Conservation (phyloP, 257 asterid genomes). For the Ophiorrhiza pumila region DNA sequence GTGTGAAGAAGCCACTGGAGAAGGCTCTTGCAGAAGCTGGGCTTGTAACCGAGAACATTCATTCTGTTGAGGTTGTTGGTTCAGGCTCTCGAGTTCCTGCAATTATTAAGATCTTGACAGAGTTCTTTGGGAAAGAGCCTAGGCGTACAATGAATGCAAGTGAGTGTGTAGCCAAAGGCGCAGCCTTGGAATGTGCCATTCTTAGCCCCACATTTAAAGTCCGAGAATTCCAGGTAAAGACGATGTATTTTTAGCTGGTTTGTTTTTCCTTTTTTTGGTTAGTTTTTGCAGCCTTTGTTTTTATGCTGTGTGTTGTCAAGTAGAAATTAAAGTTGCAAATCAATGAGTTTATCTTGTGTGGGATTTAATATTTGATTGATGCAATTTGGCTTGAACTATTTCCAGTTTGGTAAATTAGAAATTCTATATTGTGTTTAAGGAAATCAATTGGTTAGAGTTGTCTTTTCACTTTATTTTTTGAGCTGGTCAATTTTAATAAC, state of each 20-base stretch:
- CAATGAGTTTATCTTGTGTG: neutral
- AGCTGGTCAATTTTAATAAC: no score
- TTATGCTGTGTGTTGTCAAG: no score
- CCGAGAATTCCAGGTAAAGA: conserved; percentile 79
- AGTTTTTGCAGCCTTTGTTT: neutral
- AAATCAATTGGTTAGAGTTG: no score
- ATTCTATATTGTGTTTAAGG: no score
- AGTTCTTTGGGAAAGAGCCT: conserved; percentile 87
- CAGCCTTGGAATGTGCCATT: conserved; percentile 87
- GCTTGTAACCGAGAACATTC: conserved; percentile 52
- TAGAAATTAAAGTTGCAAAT: no score
- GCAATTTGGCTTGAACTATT: no score
- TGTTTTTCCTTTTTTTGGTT: neutral
- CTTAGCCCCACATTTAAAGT: conserved; percentile 95
- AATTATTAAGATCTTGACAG: conserved; percentile 67
- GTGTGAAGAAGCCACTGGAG: conserved; percentile 88
- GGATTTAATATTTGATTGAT: no score
- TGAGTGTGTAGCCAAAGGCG: conserved; percentile 93
- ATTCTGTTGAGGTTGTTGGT: conserved; percentile 88
- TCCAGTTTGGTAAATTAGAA: no score
- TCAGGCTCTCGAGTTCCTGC: conserved; percentile 97
- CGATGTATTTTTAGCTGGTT: no score
- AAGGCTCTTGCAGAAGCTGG: conserved; percentile 90
- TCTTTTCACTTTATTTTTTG: no score
- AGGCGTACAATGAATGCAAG: conserved; percentile 98